Evolutionary conservation across 768 basidiomycete genomes (phyloP).

Genomic region (Xerocomus brunneocitrinus): DNA sequence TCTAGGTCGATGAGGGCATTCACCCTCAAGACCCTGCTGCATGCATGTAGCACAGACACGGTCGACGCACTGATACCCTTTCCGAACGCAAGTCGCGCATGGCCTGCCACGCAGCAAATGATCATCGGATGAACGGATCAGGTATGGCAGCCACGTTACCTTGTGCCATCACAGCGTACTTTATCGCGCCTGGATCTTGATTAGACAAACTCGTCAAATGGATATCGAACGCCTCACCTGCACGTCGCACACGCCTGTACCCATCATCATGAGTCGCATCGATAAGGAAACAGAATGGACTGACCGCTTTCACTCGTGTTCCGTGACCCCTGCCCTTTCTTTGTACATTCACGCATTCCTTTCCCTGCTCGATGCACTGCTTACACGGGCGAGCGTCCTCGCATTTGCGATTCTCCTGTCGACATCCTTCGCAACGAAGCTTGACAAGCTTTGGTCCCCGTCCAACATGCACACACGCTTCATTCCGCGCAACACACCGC

Average conservation of each 20-base stretch:
- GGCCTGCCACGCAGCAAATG: slow-evolving; percentile 34
- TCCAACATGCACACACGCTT: slow-evolving; percentile 54
- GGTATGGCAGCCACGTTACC: slow-evolving; percentile 33
- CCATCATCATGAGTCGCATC: slow-evolving; percentile 7
- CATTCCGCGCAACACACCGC: slow-evolving; percentile 50
- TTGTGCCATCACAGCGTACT: slow-evolving; percentile 55
- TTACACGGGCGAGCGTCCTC: slow-evolving; percentile 57
- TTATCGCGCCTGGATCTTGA: slow-evolving; percentile 49
- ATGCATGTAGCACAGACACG: slow-evolving; percentile 43
- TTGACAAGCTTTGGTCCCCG: slow-evolving; percentile 55
- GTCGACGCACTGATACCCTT: slow-evolving; percentile 50
- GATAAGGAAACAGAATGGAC: slow-evolving; percentile 20
- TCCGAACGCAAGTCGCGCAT: slow-evolving; percentile 46
- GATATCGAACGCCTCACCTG: slow-evolving; percentile 38
- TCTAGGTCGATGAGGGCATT: slow-evolving; percentile 40
- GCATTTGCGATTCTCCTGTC: slow-evolving; percentile 52
- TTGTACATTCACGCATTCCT: slow-evolving; percentile 46
- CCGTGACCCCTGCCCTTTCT: slow-evolving; percentile 55
- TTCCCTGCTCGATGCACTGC: slow-evolving; percentile 44
- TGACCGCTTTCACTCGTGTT: slow-evolving; percentile 56
- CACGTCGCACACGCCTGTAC: slow-evolving; percentile 55
- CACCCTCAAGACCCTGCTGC: slow-evolving; percentile 40
- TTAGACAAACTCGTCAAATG: slow-evolving; percentile 9
- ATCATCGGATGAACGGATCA: slow-evolving; percentile 3
- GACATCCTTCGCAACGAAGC: slow-evolving; percentile 55